phyloP scores from a whole-genome alignment of 2,329 filamentous ascomycete species.

The Stagonosporopsis vannaccii region DNA sequence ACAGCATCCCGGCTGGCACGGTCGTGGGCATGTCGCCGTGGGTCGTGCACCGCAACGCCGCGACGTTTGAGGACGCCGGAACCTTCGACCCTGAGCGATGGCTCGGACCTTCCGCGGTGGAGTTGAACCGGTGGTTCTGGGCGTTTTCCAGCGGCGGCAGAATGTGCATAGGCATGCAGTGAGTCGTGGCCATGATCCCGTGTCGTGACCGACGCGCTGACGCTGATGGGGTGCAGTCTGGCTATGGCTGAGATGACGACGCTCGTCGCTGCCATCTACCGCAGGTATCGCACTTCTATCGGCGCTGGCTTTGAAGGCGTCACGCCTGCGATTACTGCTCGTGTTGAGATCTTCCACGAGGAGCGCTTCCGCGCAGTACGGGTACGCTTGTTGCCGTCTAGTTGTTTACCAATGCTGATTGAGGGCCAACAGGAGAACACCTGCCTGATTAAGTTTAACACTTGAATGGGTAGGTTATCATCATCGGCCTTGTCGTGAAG shows the following conservation, averaged over 20 bases:
- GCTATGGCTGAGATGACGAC: slow-evolving; percentile 5
- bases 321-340: neutral
- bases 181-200: too few species aligned
- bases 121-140: slow-evolving; percentile 5
- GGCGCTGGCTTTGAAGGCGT: neutral
- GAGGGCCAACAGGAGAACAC: neutral
- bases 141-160: neutral
- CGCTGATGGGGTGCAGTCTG: neutral
- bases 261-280: neutral
- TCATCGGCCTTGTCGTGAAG: too few species aligned
- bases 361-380: neutral
- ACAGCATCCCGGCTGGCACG: neutral
- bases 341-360: neutral
- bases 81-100: slow-evolving; percentile 1
- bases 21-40: neutral
- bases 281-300: neutral
- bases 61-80: neutral
- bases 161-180: slow-evolving; percentile 5
- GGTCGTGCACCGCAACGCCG: neutral
- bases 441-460: neutral
- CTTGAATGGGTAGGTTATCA: too few species aligned
- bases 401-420: neutral
- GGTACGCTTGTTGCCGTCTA: neutral
- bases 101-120: neutral
- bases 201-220: too few species aligned